These are phyloP conservation scores for Eimeria brunetti DNA, from an alignment of 169 alveolate species.

Conservation along the genomic window DNA sequence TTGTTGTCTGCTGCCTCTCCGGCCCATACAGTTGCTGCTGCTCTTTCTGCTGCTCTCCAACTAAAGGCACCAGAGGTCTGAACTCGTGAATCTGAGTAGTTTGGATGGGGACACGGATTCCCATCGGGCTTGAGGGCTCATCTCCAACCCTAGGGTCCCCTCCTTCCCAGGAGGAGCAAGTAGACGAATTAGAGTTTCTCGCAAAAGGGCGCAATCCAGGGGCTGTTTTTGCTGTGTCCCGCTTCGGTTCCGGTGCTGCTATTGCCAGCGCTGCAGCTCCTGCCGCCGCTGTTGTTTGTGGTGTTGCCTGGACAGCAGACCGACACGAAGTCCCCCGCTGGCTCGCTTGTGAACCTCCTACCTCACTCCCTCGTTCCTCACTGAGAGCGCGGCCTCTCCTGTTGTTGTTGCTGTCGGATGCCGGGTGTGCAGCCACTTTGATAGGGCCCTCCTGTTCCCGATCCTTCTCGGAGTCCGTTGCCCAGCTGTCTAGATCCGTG, in stretches of 20 bases:
- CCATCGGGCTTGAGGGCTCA: slow-evolving; percentile 28
- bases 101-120: not conserved
- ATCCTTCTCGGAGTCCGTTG: slow-evolving; percentile 2
- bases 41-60: not conserved
- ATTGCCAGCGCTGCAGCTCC: slow-evolving; percentile 17
- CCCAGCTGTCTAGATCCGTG: slow-evolving; percentile 18
- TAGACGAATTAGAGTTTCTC: slow-evolving; percentile 30
- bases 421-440: not conserved
- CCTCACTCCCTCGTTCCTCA: not conserved
- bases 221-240: slow-evolving; percentile 25
- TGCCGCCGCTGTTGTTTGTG: not conserved
- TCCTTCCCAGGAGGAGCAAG: slow-evolving; percentile 62
- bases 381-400: not conserved
- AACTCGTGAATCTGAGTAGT: not conserved
- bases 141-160: slow-evolving; percentile 37
- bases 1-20: not conserved
- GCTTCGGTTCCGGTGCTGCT: slow-evolving; percentile 43
- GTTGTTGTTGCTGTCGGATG: not conserved
- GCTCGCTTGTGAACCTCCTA: not conserved
- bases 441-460: slow-evolving; percentile 9
- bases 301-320: not conserved
- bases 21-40: not conserved
- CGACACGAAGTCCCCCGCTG: not conserved
- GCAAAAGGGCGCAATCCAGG: slow-evolving; percentile 24
- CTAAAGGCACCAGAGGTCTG: not conserved